Evolutionary conservation across 2,329 filamentous ascomycete species (phyloP).

Genomic region (Sporothrix phasma): DNA sequence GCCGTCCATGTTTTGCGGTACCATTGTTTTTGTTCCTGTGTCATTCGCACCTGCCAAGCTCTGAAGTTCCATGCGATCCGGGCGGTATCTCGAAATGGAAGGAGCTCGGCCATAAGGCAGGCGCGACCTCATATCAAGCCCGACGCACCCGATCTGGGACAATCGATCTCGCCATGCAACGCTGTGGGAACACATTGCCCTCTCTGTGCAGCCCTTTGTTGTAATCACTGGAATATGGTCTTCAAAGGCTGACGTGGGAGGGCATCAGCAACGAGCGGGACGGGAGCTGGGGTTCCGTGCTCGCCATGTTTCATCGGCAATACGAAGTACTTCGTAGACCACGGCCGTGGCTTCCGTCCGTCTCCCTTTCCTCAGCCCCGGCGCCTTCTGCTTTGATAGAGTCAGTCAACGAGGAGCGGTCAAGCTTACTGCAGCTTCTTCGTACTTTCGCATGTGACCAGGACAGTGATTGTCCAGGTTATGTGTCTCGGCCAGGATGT

Average conservation of each 20-base stretch:
- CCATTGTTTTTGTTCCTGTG: no score
- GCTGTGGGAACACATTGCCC: no score
- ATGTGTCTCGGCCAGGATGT: not conserved
- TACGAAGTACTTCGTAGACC: not conserved
- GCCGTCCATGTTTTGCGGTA: no score
- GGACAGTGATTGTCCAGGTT: not conserved
- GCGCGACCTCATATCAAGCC: no score
- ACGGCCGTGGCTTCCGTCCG: not conserved
- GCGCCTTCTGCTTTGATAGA: not conserved
- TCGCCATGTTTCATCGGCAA: conserved; percentile 9
- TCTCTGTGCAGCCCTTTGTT: not conserved
- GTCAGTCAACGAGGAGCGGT: not conserved
- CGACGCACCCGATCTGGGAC: no score
- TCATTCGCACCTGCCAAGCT: no score
- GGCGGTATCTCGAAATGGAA: no score
- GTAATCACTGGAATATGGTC: no score
- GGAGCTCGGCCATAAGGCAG: no score
- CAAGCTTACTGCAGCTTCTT: no score
- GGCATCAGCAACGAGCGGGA: not conserved
- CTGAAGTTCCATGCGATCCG: no score
- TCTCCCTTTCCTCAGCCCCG: not conserved
- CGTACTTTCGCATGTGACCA: not conserved
- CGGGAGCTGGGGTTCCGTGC: not conserved
- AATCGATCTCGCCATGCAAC: no score
- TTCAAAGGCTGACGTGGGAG: not conserved